These are phyloP conservation scores for Capsicum rhomboideum DNA, from an alignment of 257 asterid genomes.

Conservation along the genomic window DNA sequence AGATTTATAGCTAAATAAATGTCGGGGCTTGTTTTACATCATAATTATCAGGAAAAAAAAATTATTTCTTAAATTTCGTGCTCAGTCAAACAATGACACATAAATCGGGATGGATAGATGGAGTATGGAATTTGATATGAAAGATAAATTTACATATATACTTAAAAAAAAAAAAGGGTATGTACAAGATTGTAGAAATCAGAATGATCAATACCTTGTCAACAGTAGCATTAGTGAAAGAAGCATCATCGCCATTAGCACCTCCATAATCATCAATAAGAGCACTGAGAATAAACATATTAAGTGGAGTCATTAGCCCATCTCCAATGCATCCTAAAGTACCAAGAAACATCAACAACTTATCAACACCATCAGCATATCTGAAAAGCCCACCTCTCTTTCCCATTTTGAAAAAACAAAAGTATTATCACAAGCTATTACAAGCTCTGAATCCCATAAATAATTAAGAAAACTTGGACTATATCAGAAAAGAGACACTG, in stretches of 20 bases:
- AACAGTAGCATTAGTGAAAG: slow-evolving; percentile 29
- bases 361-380: slow-evolving; percentile 55
- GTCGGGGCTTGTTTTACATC: too few relatives aligned
- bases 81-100: too few relatives aligned
- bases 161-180: too few relatives aligned
- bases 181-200: not conserved
- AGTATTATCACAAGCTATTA: not conserved
- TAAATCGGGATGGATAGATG: too few relatives aligned
- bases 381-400: slow-evolving; percentile 42
- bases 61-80: too few relatives aligned
- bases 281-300: slow-evolving; percentile 46
- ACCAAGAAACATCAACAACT: slow-evolving; percentile 53
- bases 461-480: not conserved
- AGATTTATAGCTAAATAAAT: too few relatives aligned
- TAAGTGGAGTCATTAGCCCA: slow-evolving; percentile 66
- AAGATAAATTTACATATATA: too few relatives aligned
- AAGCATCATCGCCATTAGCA: not conserved
- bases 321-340: slow-evolving; percentile 68
- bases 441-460: not conserved
- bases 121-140: too few relatives aligned
- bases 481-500: not conserved
- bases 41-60: too few relatives aligned
- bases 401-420: slow-evolving; percentile 23
- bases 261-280: slow-evolving; percentile 42
- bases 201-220: slow-evolving; percentile 38